Base-by-base conservation (phyloP, 495 filamentous ascomycete genomes). In the Wilcoxina mikolae region DNA sequence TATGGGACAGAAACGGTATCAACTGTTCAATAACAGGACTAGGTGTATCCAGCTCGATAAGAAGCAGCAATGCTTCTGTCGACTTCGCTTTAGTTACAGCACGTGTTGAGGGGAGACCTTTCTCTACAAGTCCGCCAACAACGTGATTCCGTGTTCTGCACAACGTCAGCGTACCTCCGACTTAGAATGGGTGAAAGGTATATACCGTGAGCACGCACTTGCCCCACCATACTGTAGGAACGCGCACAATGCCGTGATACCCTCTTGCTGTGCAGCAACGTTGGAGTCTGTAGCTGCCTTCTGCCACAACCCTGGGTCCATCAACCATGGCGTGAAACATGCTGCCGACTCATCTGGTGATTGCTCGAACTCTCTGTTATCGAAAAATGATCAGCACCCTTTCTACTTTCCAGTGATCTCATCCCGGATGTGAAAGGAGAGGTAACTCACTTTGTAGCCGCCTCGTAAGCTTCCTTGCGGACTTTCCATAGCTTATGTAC, bases 211-310 rank as follows among this genome's bases (percentile, higher is more conserved):
- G 66, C 85, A 90, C 38, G 80, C 79, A 62, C 89, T 82, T 33
- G 70, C 69, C 28, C 90, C 87, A 52, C 85, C 85, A 61, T 82
- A 94, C 66, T 94, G 85, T 56, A 96, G 72, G 64, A 94, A 96
- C 0, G 87, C 77, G 68, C 89, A 94, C 60, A 91, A 79, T 43
- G 88, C 79, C 29, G 76, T 80, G 42, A 99, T 77, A 57, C 86
- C 91, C 54, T 99, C 91, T 67, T 90, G 83, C 65, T 99, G 91
- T 51, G 91, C 91, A 7, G 93, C 91, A 51, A 99, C 93, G 65
- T 99, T 96, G 26, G 91, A 95, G 68, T 99, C 91, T 48, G 83
- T 80, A 3, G 88, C 89, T 0, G 88, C 91, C 26, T 81, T 82
- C 69, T 95, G 95, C 90, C 87, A 95, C 58, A 96, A 64, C 26